phyloP scores from a whole-genome alignment of 2,329 filamentous ascomycete genomes.

The Lasiodiplodia citricola region DNA sequence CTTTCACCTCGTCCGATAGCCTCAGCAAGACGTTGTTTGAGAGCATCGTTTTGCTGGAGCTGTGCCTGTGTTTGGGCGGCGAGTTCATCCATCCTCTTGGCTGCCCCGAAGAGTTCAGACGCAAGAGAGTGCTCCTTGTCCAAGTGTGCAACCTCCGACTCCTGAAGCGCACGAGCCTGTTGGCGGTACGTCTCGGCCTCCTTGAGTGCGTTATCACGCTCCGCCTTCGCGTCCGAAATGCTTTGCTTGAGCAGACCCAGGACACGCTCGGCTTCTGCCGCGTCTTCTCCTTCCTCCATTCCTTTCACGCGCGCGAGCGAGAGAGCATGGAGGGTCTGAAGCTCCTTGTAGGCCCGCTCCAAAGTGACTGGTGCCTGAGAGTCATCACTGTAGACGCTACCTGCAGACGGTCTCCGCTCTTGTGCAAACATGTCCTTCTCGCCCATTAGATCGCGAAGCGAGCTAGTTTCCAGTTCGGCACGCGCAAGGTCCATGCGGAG shows the following conservation, averaged over 20 bases:
- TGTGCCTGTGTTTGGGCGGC: constrained; percentile 80
- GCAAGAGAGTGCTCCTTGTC: constrained; percentile 33
- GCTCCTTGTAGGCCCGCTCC: constrained; percentile 73
- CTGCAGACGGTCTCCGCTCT: constrained; percentile 53
- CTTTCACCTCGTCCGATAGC: constrained; percentile 83
- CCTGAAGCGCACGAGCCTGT: constrained; percentile 64
- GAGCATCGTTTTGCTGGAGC: constrained; percentile 74
- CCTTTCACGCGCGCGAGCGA: constrained; percentile 70
- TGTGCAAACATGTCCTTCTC: constrained; percentile 83
- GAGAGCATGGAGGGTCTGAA: constrained; percentile 73
- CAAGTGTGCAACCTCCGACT: constrained; percentile 56
- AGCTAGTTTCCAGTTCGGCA: constrained; percentile 88
- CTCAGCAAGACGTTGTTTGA: constrained; percentile 77
- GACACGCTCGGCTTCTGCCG: constrained; percentile 62
- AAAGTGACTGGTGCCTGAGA: constrained; percentile 71
- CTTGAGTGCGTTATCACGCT: constrained; percentile 73
- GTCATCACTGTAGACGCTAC: constrained; percentile 40
- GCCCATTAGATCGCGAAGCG: constrained; percentile 76
- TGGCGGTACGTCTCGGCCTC: constrained; percentile 67
- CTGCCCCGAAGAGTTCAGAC: constrained; percentile 73
- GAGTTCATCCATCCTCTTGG: constrained; percentile 78
- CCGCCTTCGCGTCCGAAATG: constrained; percentile 70
- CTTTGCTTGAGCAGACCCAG: constrained; percentile 70
- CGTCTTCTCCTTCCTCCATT: constrained; percentile 57
- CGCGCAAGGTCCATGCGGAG: constrained; percentile 97